Evolutionary conservation across 2,329 filamentous ascomycete genomes (phyloP).

Genomic region (Penicillium oxalicum): DNA sequence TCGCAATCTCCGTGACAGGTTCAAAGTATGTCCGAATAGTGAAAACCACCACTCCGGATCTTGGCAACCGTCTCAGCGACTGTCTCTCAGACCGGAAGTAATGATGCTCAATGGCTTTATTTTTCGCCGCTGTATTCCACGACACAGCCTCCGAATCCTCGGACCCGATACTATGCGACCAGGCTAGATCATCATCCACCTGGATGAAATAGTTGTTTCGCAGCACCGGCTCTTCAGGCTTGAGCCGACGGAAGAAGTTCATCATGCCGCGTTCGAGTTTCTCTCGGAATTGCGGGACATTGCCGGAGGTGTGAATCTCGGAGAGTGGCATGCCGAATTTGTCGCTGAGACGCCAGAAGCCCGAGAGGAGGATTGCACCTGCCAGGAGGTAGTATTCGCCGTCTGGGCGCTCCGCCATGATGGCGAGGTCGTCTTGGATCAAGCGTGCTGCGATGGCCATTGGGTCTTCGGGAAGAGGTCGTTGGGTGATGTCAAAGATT

Average conservation of each 20-base stretch:
- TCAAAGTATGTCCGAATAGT: slow-evolving; percentile 77
- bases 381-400: slow-evolving; percentile 77
- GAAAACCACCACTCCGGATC: slow-evolving; percentile 58
- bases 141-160: slow-evolving; percentile 62
- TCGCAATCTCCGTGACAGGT: slow-evolving; percentile 59
- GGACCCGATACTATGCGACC: slow-evolving; percentile 68
- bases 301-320: slow-evolving; percentile 71
- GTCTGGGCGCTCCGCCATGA: slow-evolving; percentile 72
- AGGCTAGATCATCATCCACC: slow-evolving; percentile 70
- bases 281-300: slow-evolving; percentile 65
- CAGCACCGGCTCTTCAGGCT: slow-evolving; percentile 59
- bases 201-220: slow-evolving; percentile 86
- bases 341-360: slow-evolving; percentile 77
- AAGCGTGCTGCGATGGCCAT: slow-evolving; percentile 69
- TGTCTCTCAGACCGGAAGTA: slow-evolving; percentile 73
- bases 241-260: slow-evolving; percentile 70
- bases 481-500: slow-evolving; percentile 59
- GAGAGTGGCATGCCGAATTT: slow-evolving; percentile 74
- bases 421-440: slow-evolving; percentile 73
- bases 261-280: slow-evolving; percentile 73
- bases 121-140: slow-evolving; percentile 72
- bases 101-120: slow-evolving; percentile 66
- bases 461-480: slow-evolving; percentile 66
- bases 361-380: slow-evolving; percentile 67
- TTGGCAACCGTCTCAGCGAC: slow-evolving; percentile 58